Evolutionary conservation across 23 red algal species (phyloP).

Genomic region (Agarophyton chilense): DNA sequence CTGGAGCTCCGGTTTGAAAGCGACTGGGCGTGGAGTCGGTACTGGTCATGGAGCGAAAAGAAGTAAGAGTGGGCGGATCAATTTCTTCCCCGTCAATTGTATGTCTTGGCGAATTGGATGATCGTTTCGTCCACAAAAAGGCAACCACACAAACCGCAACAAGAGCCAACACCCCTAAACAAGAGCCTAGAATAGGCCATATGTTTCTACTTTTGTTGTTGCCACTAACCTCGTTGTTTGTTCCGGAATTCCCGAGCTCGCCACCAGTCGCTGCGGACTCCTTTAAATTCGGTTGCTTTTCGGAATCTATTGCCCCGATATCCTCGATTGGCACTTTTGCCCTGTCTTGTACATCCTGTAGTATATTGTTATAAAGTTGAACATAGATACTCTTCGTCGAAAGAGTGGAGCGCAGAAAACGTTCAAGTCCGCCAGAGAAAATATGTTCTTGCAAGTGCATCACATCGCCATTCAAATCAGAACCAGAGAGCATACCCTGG

Average conservation of each 20-base stretch:
- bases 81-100: slow-evolving; percentile 2
- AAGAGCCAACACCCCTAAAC: neutral
- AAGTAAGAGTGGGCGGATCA: neutral
- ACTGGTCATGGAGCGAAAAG: neutral
- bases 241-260: neutral
- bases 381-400: neutral
- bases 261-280: neutral
- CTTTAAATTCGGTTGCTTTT: neutral
- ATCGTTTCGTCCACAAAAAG: neutral
- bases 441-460: neutral
- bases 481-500: neutral
- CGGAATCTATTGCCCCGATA: neutral
- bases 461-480: neutral
- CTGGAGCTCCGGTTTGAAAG: slow-evolving; percentile 25
- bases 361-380: neutral
- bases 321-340: neutral
- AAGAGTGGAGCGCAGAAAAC: neutral
- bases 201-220: neutral
- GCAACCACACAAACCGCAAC: neutral
- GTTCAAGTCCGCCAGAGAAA: neutral
- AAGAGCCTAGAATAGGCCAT: neutral
- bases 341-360: neutral
- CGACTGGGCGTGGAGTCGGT: slow-evolving; percentile 5
- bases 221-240: neutral
- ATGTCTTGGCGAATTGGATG: neutral